phyloP scores from a whole-genome alignment of 495 filamentous ascomycete genomes.

The Aspergillus egyptiacus region DNA sequence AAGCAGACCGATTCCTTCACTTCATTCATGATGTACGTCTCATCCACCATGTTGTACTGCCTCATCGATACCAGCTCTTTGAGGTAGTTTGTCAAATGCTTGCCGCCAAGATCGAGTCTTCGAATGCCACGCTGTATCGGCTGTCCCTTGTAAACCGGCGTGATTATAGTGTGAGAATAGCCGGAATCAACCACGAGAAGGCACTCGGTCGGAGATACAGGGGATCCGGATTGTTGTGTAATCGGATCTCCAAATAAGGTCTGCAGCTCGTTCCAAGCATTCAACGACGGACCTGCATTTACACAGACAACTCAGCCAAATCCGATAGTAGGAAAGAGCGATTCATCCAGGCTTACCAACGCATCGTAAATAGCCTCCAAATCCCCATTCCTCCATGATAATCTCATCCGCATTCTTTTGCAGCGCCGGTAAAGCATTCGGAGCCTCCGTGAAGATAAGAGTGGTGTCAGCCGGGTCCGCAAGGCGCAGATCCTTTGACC shows the following conservation, averaged over 20 bases:
- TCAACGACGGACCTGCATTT: constrained; percentile 57
- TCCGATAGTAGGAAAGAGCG: neutral
- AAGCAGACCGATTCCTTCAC: constrained; percentile 91
- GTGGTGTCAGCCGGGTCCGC: constrained; percentile 64
- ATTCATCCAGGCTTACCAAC: constrained; percentile 35
- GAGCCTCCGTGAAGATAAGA: constrained; percentile 79
- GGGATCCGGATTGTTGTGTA: constrained; percentile 17
- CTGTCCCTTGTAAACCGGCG: constrained; percentile 73
- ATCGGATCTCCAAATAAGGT: constrained; percentile 51
- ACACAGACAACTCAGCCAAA: neutral
- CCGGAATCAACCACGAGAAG: constrained; percentile 84
- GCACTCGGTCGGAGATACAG: constrained; percentile 64
- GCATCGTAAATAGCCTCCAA: constrained; percentile 73
- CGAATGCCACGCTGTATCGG: constrained; percentile 77
- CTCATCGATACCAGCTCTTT: constrained; percentile 84
- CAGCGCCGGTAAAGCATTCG: constrained; percentile 74
- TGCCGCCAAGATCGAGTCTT: constrained; percentile 85
- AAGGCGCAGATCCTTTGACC: constrained; percentile 31
- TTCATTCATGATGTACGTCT: constrained; percentile 86
- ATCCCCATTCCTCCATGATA: constrained; percentile 97
- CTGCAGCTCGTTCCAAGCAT: constrained; percentile 78
- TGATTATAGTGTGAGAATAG: constrained; percentile 90
- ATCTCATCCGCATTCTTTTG: constrained; percentile 93
- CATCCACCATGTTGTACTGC: constrained; percentile 91
- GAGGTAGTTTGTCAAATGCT: constrained; percentile 89